Conservation (phyloP, 2,329 filamentous ascomycete genomes). For the Anthostomella pinea region DNA sequence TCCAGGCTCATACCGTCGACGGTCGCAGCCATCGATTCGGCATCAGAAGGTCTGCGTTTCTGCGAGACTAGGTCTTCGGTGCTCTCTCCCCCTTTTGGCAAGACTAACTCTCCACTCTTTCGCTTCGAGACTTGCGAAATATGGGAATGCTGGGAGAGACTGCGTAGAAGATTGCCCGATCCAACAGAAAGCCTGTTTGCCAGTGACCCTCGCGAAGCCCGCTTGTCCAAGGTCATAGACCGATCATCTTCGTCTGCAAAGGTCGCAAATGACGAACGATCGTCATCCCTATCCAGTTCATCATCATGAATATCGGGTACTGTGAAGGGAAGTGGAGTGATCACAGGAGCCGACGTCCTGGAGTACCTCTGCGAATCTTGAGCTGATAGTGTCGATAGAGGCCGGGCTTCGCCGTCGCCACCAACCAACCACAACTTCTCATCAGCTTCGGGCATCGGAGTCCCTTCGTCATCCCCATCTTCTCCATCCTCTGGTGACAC, state of each 20-base stretch:
- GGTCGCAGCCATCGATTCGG: constrained; percentile 56
- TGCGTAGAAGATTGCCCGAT: constrained; percentile 44
- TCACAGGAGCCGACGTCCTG: constrained; percentile 45
- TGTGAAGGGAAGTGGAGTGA: constrained; percentile 65
- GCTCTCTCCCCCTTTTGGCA: constrained; percentile 33
- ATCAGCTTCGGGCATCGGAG: constrained; percentile 23
- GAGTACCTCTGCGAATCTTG: constrained; percentile 30
- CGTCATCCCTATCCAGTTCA: constrained; percentile 43
- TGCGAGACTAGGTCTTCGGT: constrained; percentile 46
- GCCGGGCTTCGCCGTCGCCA: constrained; percentile 30
- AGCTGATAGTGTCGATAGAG: constrained; percentile 25
- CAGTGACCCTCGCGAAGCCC: constrained; percentile 35
- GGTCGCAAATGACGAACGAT: constrained; percentile 67
- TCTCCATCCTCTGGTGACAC: constrained; percentile 48
- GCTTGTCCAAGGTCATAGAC: constrained; percentile 27
- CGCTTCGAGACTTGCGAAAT: constrained; percentile 27
- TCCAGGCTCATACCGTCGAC: constrained; percentile 51
- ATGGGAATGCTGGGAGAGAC: constrained; percentile 38
- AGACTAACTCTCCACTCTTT: constrained; percentile 19
- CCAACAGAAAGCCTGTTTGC: constrained; percentile 49
- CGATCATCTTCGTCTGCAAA: constrained; percentile 58
- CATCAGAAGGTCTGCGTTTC: constrained; percentile 36
- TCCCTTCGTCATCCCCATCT: constrained; percentile 22
- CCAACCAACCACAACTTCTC: constrained; percentile 34
- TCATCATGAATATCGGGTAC: constrained; percentile 41